phyloP scores from a whole-genome alignment of 2,329 filamentous ascomycete species.

The Xenoacremonium recifei region DNA sequence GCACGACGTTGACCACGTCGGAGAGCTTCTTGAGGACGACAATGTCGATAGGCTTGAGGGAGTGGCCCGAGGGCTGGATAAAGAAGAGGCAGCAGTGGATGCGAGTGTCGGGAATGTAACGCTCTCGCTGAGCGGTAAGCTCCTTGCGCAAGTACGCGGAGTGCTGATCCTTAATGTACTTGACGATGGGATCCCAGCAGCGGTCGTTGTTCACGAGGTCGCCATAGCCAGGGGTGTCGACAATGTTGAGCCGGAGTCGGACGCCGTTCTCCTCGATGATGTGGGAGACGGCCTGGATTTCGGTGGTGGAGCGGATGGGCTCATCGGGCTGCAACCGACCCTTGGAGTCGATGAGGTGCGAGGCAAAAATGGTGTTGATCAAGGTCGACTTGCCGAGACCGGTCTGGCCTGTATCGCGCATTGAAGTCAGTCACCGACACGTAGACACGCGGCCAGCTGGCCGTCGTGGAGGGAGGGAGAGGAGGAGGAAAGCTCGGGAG shows the following conservation, averaged over 20 bases:
- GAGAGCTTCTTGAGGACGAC: conserved; percentile 99
- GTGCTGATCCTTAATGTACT: conserved; percentile 99
- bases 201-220: conserved; percentile 99
- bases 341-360: conserved; percentile 98
- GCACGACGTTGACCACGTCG: conserved; percentile 98
- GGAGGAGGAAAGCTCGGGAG: not conserved
- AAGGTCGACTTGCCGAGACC: conserved; percentile 98
- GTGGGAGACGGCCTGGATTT: conserved; percentile 97
- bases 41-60: conserved; percentile 98
- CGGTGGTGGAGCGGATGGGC: conserved; percentile 90
- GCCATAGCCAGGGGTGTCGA: conserved; percentile 97
- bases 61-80: conserved; percentile 97
- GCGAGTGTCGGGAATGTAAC: conserved; percentile 98
- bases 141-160: conserved; percentile 99
- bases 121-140: conserved; percentile 96
- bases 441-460: conserved; percentile 8
- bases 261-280: conserved; percentile 99
- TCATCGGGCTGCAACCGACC: conserved; percentile 91
- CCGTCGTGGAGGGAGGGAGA: conserved; percentile 17
- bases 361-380: conserved; percentile 99
- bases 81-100: conserved; percentile 99
- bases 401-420: conserved; percentile 72
- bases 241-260: conserved; percentile 95
- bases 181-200: conserved; percentile 99
- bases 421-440: conserved; percentile 3